A percentile compares a stretch with the other conserved stretches of the same genome.
Evolutionary conservation across 2,329 filamentous ascomycete species (phyloP).

Genomic region (Penicillium digitatum): DNA sequence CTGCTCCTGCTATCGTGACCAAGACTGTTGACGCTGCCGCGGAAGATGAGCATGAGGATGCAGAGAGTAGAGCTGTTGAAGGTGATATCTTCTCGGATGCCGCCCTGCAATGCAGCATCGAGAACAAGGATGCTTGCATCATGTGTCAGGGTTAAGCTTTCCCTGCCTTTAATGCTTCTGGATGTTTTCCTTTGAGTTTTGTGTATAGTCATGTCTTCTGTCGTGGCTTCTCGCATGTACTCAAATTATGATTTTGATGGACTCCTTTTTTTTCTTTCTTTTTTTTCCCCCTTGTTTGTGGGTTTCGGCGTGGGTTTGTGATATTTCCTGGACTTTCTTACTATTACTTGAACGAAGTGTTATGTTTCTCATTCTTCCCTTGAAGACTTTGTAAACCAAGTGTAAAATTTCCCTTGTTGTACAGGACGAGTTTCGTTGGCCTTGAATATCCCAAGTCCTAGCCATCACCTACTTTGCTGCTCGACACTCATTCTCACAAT

Average conservation of each 20-base stretch:
- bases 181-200: conserved; percentile 18
- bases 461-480: too few relatives aligned
- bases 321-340: conserved; percentile 13
- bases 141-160: conserved; percentile 86
- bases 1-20: conserved; percentile 62
- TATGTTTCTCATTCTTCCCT: background rate
- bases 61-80: conserved; percentile 72
- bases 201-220: conserved; percentile 2
- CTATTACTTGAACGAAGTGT: conserved; percentile 4
- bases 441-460: background rate
- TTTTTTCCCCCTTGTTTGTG: too few relatives aligned
- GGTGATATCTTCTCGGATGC: conserved; percentile 94
- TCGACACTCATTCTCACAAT: too few relatives aligned
- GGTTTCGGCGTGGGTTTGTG: conserved; percentile 13
- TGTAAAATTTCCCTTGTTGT: background rate
- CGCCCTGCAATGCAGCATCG: conserved; percentile 89
- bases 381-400: background rate
- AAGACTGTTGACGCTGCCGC: conserved; percentile 60
- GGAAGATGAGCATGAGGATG: conserved; percentile 58
- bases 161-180: conserved; percentile 3
- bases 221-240: conserved; percentile 16
- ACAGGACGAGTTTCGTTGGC: background rate
- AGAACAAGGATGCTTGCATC: conserved; percentile 88
- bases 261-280: conserved; percentile 13
- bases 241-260: conserved; percentile 36